These are phyloP conservation scores for Fusarium graminum DNA, from an alignment of 2,329 filamentous ascomycete genomes.

Conservation along the genomic window DNA sequence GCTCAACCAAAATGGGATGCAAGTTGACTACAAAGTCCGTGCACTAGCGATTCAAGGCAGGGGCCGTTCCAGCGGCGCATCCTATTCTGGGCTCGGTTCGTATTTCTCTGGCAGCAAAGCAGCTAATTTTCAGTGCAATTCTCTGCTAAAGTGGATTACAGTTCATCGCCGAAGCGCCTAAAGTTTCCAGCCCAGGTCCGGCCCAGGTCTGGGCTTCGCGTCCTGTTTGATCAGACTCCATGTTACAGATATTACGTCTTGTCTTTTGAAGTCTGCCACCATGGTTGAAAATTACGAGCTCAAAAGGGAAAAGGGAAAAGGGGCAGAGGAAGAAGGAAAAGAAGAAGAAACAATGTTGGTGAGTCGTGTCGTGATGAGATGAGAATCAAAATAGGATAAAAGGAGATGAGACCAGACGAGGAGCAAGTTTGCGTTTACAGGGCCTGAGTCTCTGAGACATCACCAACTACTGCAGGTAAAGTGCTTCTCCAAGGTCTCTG, in stretches of 20 bases:
- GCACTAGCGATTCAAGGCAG: constrained; percentile 39
- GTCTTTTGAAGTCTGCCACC: constrained; percentile 21
- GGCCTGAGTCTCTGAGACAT: constrained; percentile 15
- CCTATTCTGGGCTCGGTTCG: constrained; percentile 28
- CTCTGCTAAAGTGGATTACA: constrained; percentile 12
- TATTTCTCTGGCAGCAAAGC: constrained; percentile 19
- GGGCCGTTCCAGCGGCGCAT: constrained; percentile 40
- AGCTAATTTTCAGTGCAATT: constrained; percentile 6
- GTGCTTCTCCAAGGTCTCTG: constrained; percentile 29
- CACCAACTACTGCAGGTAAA: constrained; percentile 37
- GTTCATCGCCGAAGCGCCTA: constrained; percentile 10
- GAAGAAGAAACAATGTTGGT: background rate
- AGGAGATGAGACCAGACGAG: constrained; percentile 10
- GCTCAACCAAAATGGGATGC: constrained; percentile 11
- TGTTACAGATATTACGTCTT: background rate
- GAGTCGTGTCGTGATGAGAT: constrained; percentile 9
- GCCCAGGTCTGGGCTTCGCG: constrained; percentile 14
- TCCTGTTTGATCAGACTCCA: constrained; percentile 9
- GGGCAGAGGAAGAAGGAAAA: constrained; percentile 15
- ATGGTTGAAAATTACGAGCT: constrained; percentile 20
- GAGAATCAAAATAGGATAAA: background rate
- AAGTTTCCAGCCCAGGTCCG: constrained; percentile 19
- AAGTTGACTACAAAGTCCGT: constrained; percentile 19
- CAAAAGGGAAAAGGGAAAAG: constrained; percentile 17
- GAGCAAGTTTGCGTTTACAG: constrained; percentile 2